Conservation (phyloP, 1,284 basidiomycete genomes). For the Leucocoprinus gongylophorus region DNA sequence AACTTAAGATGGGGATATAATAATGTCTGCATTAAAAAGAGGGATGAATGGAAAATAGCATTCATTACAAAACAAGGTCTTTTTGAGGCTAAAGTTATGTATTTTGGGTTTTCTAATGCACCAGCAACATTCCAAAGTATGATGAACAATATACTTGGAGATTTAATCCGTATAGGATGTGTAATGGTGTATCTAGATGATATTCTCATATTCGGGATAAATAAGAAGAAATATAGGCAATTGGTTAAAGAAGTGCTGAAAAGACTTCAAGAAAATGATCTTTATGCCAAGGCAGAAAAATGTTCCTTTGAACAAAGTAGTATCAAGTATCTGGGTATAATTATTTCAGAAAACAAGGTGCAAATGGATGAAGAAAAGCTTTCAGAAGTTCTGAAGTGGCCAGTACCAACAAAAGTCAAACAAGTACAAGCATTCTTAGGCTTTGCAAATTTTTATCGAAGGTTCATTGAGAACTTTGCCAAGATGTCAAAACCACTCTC, state of each 20-base stretch:
- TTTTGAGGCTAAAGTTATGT: conserved; percentile 12
- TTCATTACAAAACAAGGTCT: background rate
- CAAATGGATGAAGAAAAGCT: background rate
- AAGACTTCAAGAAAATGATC: background rate
- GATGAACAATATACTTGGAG: background rate
- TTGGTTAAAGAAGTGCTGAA: conserved; percentile 1
- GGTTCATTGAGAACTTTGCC: conserved; percentile 16
- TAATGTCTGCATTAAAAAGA: conserved; percentile 21
- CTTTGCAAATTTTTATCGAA: conserved; percentile 19
- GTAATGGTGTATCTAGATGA: background rate
- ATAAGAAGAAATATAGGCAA: background rate
- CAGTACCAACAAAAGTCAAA: conserved; percentile 17
- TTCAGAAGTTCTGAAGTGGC: conserved; percentile 22
- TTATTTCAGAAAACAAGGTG: background rate
- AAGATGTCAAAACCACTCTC: conserved; percentile 1
- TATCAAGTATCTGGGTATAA: background rate
- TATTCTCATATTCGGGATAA: conserved; percentile 7
- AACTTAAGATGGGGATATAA: conserved; percentile 27
- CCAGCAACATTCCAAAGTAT: conserved; percentile 13
- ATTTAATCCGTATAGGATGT: background rate
- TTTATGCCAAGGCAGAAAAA: conserved; percentile 11
- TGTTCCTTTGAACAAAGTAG: background rate
- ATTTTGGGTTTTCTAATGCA: conserved; percentile 13
- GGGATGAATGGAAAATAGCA: conserved; percentile 27
- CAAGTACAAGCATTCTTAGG: conserved; percentile 21